Evolutionary conservation across 257 asterid genomes (phyloP).

Genomic region (Solanum bukasovii): DNA sequence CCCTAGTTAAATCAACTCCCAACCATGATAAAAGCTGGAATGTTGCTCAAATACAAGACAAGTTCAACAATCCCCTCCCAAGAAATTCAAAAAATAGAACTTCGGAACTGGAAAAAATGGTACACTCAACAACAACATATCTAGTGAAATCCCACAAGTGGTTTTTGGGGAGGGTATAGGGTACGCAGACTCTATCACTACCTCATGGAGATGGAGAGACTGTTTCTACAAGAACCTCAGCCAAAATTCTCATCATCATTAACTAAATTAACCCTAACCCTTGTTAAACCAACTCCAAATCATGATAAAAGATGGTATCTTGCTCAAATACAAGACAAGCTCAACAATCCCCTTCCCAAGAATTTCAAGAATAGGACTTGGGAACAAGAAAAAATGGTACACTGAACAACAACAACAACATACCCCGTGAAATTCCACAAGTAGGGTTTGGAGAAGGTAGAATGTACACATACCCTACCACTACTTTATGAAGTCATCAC

Average conservation of each 20-base stretch:
- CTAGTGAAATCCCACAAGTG: not conserved
- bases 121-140: not conserved
- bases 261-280: not conserved
- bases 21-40: not conserved
- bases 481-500: no score
- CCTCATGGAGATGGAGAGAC: not conserved
- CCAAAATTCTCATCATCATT: not conserved
- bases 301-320: not conserved
- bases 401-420: no score
- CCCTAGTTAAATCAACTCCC: not conserved
- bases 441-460: no score
- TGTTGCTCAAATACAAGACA: not conserved
- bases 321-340: not conserved
- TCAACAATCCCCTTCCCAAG: not conserved
- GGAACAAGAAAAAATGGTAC: not conserved
- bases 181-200: not conserved
- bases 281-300: not conserved
- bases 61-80: not conserved
- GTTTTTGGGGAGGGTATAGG: not conserved
- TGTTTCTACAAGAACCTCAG: not conserved
- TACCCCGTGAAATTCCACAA: no score
- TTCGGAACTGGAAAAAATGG: not conserved
- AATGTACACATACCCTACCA: no score
- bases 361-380: not conserved
- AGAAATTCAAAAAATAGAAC: not conserved